A percentile compares a stretch with the other conserved stretches of the same genome.
phyloP scores from a whole-genome alignment of 2,329 filamentous ascomycete species.

The Cladosporium oxysporum region DNA sequence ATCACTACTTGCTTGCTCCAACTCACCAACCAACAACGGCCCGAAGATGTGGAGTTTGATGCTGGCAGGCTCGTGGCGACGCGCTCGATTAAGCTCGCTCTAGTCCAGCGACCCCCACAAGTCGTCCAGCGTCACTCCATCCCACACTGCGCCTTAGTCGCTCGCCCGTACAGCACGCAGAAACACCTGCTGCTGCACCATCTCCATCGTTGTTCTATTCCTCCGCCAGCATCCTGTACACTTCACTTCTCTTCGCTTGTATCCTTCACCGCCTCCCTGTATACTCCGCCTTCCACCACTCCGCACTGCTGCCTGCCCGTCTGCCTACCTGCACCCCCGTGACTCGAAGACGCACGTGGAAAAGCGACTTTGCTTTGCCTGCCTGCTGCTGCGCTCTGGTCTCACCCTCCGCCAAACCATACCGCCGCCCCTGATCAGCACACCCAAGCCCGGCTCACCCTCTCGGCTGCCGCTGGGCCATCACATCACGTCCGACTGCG shows the following conservation, averaged over 20 bases:
- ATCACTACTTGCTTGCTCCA: background rate
- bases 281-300: background rate
- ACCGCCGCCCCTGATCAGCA: constrained; percentile 15
- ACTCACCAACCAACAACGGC: background rate
- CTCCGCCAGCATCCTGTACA: background rate
- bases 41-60: background rate
- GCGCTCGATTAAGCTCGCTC: constrained; percentile 1
- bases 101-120: background rate
- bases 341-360: constrained; percentile 10
- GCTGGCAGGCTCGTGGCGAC: background rate
- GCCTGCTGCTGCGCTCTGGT: constrained; percentile 4
- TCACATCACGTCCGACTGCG: constrained; percentile 3
- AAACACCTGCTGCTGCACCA: background rate
- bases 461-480: background rate
- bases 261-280: background rate
- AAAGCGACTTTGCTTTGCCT: constrained; percentile 11
- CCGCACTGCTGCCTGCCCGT: background rate
- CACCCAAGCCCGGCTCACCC: constrained; percentile 2
- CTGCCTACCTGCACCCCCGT: background rate
- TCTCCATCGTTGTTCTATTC: background rate
- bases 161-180: background rate
- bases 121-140: background rate
- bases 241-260: constrained; percentile 6
- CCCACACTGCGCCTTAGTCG: background rate
- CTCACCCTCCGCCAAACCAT: constrained; percentile 14